Conservation (phyloP, 129 eudicot species). For the Tagetes erecta region DNA sequence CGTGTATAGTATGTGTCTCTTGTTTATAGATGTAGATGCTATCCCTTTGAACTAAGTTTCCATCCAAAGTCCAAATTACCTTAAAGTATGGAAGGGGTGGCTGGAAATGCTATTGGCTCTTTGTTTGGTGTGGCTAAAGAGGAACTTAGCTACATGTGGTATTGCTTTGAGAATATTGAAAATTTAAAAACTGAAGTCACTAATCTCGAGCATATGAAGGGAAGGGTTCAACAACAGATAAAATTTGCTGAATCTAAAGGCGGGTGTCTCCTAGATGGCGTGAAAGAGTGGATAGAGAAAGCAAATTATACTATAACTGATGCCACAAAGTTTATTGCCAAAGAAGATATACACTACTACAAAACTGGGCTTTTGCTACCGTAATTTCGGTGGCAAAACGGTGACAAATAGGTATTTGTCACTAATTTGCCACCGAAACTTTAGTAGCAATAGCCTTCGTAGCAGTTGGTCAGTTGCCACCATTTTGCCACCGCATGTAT, state of each 20-base stretch:
- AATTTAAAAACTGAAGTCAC: background rate
- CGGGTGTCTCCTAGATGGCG: background rate
- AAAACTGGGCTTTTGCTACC: no score
- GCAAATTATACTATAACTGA: background rate
- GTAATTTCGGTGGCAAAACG: no score
- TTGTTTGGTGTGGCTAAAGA: background rate
- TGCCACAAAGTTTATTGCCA: background rate
- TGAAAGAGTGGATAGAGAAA: slow-evolving; percentile 7
- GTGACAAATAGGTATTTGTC: no score
- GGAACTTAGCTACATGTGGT: background rate
- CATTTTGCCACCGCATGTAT: no score
- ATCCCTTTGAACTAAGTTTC: background rate
- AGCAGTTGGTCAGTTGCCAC: no score
- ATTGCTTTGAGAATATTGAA: background rate
- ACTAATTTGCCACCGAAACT: no score
- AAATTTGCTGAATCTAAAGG: background rate
- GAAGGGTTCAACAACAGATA: background rate
- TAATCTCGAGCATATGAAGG: background rate
- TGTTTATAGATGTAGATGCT: background rate
- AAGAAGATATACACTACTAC: background rate
- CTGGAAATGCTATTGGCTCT: background rate
- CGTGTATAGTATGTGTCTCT: background rate
- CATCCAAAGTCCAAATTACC: background rate
- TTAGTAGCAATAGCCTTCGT: no score
- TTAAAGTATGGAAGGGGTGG: background rate